Evolutionary conservation across 371 early-diverging fungal genomes (phyloP), one percentile per base, ranked within the genome.

Genomic region (Conidiobolus incongruus): DNA sequence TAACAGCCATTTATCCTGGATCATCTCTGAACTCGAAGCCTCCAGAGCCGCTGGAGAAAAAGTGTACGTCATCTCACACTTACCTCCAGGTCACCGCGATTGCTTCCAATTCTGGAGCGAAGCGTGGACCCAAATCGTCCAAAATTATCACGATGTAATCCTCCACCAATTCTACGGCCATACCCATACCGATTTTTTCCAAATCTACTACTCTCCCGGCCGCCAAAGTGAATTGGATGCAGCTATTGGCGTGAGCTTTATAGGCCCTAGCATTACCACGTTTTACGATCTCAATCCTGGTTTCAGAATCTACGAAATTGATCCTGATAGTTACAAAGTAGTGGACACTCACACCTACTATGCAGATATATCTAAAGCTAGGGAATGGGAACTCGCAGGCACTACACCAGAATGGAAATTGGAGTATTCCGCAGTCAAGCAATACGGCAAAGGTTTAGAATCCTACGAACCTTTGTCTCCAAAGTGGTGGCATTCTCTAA

Each of bases 81-180:
- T 47, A 23, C 29, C 47, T 17, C 41, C 47, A 16, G 7, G 17
- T 4, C 30, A 42, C 31, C 37, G 13, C 11, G 51, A 51, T 30
- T 20, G 37, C 23, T 47, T 46, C 26, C 43, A 20, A 11, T 44
- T 26, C 16, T 48, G 35, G 26, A 24, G 19, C 6, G 32, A 28
- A n/a, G 36, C 22, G 13, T 51, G 40, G 16, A 38, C 32, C 8
- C 41, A 47, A 33, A 51, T 51, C 12, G 32, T 47, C 11, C 35
- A 36, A 6, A 23, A 48, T 11, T 51, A 42, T 30, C 22, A 47
- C 1, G 29, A 51, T 32, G 42, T 32, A 10, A 47, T 51, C 19
- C 21, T 16, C 8, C 35, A 34, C 4, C 51, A 51, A 32, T 51
- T 51, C 29, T 51, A 43, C 22, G 51, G 51, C 4, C 51, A 51